Evolutionary conservation across 2,329 filamentous ascomycete genomes (phyloP), one percentile per base, ranked within the genome.

Genomic region (Cytospora paraplurivora): DNA sequence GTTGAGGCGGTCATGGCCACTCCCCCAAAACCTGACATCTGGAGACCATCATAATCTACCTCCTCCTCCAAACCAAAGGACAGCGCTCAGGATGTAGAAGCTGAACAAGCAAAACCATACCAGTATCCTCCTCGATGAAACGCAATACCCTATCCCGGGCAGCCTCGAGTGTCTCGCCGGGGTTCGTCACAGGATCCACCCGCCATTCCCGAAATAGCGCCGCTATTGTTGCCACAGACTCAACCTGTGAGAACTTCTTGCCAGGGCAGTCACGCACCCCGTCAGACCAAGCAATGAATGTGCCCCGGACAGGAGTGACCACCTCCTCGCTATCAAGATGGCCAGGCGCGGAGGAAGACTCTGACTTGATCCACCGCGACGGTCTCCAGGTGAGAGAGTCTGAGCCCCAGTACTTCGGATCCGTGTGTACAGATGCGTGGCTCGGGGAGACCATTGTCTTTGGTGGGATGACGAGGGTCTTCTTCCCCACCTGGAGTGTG

Each of bases 171-270:
- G 62, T 69, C 60, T 72, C 71, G 1, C 66, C 66, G 0, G 59
- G 51, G 2, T 62, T 37, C 3, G 19, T 27, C 5, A 69, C 60
- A n/a, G 70, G 71, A 1, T 69, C 64, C 10, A 74, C 71, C 7
- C 57, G 56, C 66, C 67, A 70, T 37, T 70, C 68, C 2, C 64
- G 59, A 56, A 73, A 71, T 17, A 74, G 49, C 13, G 52, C 59
- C 1, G 72, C 72, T 37, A 75, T 62, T 4, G 68, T 70, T 1
- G 71, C 72, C 5, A 73, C 74, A 41, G 72, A 71, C 66, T 75
- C 73, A 56, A 76, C 71, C 53, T 75, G 70, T 2, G 72, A 71
- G 63, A 76, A 75, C 56, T 74, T 75, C 21, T 59, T 67, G 0
- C 72, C 74, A 0, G 71, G 69, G 21, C 73, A 75, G 57, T 71